A percentile compares a stretch with the other conserved stretches of the same genome.
phyloP scores from a whole-genome alignment of 2,329 filamentous ascomycete species.

The Talaromyces islandicus region DNA sequence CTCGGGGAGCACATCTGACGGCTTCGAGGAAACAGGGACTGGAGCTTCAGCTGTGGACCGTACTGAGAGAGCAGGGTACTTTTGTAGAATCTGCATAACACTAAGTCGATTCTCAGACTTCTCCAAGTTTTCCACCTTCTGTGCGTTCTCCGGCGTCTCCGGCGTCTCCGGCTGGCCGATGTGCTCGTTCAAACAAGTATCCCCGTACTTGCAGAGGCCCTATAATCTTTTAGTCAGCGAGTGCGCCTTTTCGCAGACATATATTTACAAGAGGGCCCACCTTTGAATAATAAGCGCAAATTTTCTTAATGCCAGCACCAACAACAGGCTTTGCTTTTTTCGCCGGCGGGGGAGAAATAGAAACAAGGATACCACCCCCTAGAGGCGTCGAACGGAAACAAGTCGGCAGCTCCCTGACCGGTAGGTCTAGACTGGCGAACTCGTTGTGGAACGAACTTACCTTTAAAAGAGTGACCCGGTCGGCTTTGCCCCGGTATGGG shows the following conservation, averaged over 20 bases:
- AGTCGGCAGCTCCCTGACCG: conserved; percentile 45
- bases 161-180: conserved; percentile 1
- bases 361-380: conserved; percentile 12
- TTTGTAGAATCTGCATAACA: background rate
- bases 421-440: conserved; percentile 48
- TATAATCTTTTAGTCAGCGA: conserved; percentile 12
- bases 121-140: background rate
- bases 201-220: conserved; percentile 29
- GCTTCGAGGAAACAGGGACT: conserved; percentile 11
- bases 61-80: conserved; percentile 7
- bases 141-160: background rate
- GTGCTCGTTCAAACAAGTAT: conserved; percentile 26
- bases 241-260: background rate
- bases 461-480: conserved; percentile 52
- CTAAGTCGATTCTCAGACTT: background rate
- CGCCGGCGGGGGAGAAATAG: background rate
- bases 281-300: conserved; percentile 31
- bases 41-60: conserved; percentile 8
- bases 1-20: conserved; percentile 16
- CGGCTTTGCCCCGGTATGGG: conserved; percentile 44
- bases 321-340: conserved; percentile 3
- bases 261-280: conserved; percentile 10
- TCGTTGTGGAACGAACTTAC: conserved; percentile 48
- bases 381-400: conserved; percentile 46
- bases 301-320: conserved; percentile 7